phyloP scores from a whole-genome alignment of 1,284 basidiomycete genomes.

The Cryptococcus jaspeensis region DNA sequence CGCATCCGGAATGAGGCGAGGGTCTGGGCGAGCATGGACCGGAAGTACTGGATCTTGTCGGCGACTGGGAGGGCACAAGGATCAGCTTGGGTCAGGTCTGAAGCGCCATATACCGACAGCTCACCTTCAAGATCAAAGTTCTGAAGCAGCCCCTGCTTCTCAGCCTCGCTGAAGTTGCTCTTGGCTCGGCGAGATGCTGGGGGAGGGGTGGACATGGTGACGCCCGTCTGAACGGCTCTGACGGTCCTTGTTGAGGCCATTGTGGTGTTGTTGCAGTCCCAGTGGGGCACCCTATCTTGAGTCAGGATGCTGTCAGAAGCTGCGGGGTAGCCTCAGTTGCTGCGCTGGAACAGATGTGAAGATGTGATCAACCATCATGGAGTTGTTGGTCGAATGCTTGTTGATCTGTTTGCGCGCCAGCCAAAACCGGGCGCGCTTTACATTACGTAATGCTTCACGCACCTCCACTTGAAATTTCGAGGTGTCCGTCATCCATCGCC shows the following conservation, averaged over 20 bases:
- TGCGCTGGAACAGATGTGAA: no score
- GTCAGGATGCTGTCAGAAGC: no score
- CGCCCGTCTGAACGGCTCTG: constrained; percentile 3
- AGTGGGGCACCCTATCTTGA: not conserved
- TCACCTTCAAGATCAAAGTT: constrained; percentile 52
- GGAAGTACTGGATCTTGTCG: constrained; percentile 36
- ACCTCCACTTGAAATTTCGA: not conserved
- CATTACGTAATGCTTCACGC: not conserved
- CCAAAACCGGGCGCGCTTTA: no score
- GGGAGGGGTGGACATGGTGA: constrained; percentile 15
- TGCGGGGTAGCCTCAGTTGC: no score
- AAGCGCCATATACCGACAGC: constrained; percentile 14
- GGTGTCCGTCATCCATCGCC: not conserved
- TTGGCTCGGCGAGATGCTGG: constrained; percentile 6
- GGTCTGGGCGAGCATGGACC: constrained; percentile 31
- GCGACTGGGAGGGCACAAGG: constrained; percentile 23
- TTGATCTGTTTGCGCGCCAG: not conserved
- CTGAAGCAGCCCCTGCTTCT: constrained; percentile 46
- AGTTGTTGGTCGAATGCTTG: not conserved
- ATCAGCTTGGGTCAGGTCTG: not conserved
- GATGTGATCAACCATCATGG: no score
- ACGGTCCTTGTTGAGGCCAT: constrained; percentile 15
- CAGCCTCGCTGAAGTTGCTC: constrained; percentile 16
- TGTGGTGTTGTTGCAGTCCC: not conserved
- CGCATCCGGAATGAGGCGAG: constrained; percentile 42